Conservation (phyloP, 2,329 filamentous ascomycete genomes). For the Gaeumannomyces tritici region DNA sequence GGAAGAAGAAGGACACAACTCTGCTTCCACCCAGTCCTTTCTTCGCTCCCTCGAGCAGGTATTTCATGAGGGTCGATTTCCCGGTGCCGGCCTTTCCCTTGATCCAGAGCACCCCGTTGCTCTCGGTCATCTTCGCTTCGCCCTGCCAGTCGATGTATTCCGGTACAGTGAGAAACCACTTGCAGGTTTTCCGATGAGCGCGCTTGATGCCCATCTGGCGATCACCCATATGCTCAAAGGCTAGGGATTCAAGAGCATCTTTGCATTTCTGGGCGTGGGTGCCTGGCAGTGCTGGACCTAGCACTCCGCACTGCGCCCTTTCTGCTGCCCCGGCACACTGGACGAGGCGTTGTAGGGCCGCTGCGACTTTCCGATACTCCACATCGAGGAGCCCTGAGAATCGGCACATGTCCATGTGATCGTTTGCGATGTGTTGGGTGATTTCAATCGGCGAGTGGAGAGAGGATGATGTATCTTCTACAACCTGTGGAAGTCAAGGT, state of each 20-base stretch:
- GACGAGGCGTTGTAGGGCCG: background rate
- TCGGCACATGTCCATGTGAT: constrained; percentile 24
- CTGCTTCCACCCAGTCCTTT: constrained; percentile 1
- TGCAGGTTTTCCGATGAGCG: background rate
- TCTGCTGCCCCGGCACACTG: background rate
- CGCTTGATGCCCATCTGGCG: background rate
- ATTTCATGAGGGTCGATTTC: constrained; percentile 24
- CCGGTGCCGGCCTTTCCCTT: constrained; percentile 30
- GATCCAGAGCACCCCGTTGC: constrained; percentile 32
- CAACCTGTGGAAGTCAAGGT: constrained; percentile 12
- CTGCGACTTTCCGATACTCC: background rate
- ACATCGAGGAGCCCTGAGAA: constrained; percentile 16
- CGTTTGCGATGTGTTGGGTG: constrained; percentile 19
- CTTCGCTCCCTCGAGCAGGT: constrained; percentile 12
- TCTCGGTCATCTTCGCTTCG: constrained; percentile 11
- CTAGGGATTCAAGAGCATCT: background rate
- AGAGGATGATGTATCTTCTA: constrained; percentile 24
- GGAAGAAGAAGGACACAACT: constrained; percentile 34
- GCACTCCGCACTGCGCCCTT: background rate
- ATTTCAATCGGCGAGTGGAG: constrained; percentile 20
- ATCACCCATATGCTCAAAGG: background rate
- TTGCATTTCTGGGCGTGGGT: background rate
- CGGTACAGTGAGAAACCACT: background rate
- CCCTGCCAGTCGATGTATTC: constrained; percentile 23
- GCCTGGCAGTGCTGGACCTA: background rate